Conservation (phyloP, 192 early-diverging fungal genomes). For the Diversispora epigaea region DNA sequence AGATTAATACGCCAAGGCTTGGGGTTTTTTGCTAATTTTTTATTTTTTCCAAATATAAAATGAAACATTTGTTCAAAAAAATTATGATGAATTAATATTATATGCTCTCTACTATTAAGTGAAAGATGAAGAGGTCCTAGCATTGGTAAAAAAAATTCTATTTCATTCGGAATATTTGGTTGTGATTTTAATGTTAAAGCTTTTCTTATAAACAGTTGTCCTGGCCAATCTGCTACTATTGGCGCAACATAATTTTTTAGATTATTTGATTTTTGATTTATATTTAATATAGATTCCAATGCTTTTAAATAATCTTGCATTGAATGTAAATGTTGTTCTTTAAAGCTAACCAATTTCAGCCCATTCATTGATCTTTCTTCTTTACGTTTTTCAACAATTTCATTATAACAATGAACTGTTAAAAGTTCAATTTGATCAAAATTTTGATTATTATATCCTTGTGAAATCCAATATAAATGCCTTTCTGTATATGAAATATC, state of each 20-base stretch:
- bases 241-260: not conserved
- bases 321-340: not conserved
- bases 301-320: not conserved
- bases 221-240: not conserved
- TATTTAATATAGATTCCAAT: not conserved
- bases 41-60: not conserved
- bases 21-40: not conserved
- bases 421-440: conserved; percentile 1
- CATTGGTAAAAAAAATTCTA: conserved; percentile 4
- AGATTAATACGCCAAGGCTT: not conserved
- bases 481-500: not conserved
- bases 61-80: conserved; percentile 17
- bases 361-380: not conserved
- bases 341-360: not conserved
- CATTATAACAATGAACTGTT: not conserved
- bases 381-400: not conserved
- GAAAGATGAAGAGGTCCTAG: conserved; percentile 4
- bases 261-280: not conserved
- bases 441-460: not conserved
- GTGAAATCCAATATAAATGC: not conserved
- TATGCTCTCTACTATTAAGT: not conserved
- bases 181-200: not conserved
- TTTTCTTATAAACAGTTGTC: conserved; percentile 10
- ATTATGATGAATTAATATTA: not conserved
- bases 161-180: not conserved